These are phyloP conservation scores for Filosporella fistucella DNA, from an alignment of 495 filamentous ascomycete genomes.

Conservation along the genomic window DNA sequence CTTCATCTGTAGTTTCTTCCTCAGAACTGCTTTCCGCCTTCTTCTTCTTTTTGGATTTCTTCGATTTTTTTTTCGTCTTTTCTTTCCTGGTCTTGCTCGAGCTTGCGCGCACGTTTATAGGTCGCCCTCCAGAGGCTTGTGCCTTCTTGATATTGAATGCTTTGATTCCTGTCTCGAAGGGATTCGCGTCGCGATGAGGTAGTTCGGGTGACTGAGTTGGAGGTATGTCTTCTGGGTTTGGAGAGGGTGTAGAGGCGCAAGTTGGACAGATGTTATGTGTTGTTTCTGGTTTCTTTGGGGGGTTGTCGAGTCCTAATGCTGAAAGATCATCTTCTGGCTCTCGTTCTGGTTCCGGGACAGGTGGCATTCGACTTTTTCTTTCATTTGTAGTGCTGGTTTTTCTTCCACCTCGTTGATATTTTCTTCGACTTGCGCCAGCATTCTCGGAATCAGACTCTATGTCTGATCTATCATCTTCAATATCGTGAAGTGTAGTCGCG, in stretches of 20 bases:
- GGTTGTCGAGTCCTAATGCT: no score
- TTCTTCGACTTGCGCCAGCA: background rate
- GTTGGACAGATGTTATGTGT: no score
- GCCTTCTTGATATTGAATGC: slow-evolving; percentile 20
- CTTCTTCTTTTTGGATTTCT: slow-evolving; percentile 5
- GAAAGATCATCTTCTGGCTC: background rate
- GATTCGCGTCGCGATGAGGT: background rate
- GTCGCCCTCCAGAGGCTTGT: slow-evolving; percentile 9
- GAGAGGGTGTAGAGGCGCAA: no score
- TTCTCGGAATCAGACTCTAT: slow-evolving; percentile 2
- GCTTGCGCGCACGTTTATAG: slow-evolving; percentile 6
- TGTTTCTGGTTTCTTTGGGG: no score
- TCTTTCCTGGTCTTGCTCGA: slow-evolving; percentile 4
- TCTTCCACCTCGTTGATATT: slow-evolving; percentile 7
- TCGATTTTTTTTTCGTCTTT: slow-evolving; percentile 7
- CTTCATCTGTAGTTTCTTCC: slow-evolving; percentile 8
- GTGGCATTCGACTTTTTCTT: slow-evolving; percentile 1
- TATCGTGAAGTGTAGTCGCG: background rate
- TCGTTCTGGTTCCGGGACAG: background rate
- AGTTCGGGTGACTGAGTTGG: background rate
- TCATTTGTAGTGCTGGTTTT: background rate
- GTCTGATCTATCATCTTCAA: slow-evolving; percentile 1
- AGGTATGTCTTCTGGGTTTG: background rate
- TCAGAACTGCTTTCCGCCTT: slow-evolving; percentile 8
- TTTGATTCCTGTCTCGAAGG: slow-evolving; percentile 17